Base-by-base conservation (phyloP, 169 alveolate species). In the Babesia bigemina region DNA sequence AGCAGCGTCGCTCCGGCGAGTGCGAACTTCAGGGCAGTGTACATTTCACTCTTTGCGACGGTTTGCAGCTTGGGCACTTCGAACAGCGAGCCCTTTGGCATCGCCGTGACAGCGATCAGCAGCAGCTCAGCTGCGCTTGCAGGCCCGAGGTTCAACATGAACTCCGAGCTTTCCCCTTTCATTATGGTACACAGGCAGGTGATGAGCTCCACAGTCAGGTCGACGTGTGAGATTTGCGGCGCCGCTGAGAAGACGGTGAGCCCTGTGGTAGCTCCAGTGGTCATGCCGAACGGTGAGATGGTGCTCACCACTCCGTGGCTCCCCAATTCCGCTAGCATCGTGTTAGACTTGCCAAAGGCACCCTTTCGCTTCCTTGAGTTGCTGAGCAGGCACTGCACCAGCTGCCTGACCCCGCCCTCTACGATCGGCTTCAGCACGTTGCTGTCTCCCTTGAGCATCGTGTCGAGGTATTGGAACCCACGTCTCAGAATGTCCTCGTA, bases 351-450 rank as follows among this genome's bases (percentile, higher is more conserved):
- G 36, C 36, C 26, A 0, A 9, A 0, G 10, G 22, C 48, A 10
- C 36, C 50, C 13, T 63, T 45, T 44, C 44, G 9, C 28, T 19
- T 26, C 26, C 44, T 19, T 16, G 73, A 24, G 48, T 47, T 21
- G 17, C 49, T 26, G 33, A 67, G 65, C 36, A 71, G 10, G 67
- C 81, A 71, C 26, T 58, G 63, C 33, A 59, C 44, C 81, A 71
- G 71, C 55, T 71, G 81, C 47, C 70, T 10, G 29, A 71, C 19
- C 2, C 81, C 81, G n/a, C 81, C 70, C 49, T 71, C 72, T 2
- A 71, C 81, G 29, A 71, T 61, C 11, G 81, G 61, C 26, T 24
- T 61, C 13, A 71, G 39, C n/a, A 22, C 67, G 14, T 55, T 49
- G 56, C 65, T 52, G 16, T 71, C 55, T 6, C 12, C 42, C 21